Percentiles rank a stretch among this genome's conserved stretches.
Evolutionary conservation across 768 basidiomycete genomes (phyloP).

Genomic region (Lyophyllum semitale): DNA sequence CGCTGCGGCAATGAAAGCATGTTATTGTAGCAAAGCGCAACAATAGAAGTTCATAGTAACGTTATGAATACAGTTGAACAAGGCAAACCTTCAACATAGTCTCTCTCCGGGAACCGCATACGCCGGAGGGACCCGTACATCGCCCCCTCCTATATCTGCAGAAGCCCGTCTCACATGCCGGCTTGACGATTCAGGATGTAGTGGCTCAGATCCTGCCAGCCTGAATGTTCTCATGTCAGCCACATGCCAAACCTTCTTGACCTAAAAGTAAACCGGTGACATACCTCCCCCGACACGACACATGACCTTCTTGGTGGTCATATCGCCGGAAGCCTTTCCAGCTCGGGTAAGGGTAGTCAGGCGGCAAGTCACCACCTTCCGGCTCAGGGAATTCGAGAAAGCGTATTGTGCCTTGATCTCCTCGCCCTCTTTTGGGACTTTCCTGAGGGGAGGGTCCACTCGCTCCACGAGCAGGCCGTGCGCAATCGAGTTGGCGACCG

Average conservation of each 20-base stretch:
- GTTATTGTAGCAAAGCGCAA: conserved; percentile 21
- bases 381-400: conserved; percentile 70
- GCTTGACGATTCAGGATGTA: conserved; percentile 80
- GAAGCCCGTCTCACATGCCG: conserved; percentile 44
- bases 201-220: conserved; percentile 79
- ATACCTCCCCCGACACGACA: conserved; percentile 86
- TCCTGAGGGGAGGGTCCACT: conserved; percentile 74
- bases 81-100: conserved; percentile 6
- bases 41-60: conserved; percentile 20
- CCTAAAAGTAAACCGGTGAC: conserved; percentile 24
- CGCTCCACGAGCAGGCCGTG: conserved; percentile 81
- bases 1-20: conserved; percentile 10
- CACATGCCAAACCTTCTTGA: not conserved
- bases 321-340: conserved; percentile 47
- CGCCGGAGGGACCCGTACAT: conserved; percentile 6
- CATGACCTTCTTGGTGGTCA: conserved; percentile 84
- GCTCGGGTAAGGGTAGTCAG: conserved; percentile 76
- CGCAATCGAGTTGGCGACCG: conserved; percentile 70
- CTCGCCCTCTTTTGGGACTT: conserved; percentile 67
- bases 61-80: conserved; percentile 25
- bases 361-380: conserved; percentile 78
- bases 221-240: conserved; percentile 33
- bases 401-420: conserved; percentile 86
- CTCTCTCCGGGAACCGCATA: not conserved
- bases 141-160: conserved; percentile 7